A percentile compares a stretch with the other conserved stretches of the same genome.
phyloP scores from a whole-genome alignment of 1,284 basidiomycete species.

The Stereum hirsutum region DNA sequence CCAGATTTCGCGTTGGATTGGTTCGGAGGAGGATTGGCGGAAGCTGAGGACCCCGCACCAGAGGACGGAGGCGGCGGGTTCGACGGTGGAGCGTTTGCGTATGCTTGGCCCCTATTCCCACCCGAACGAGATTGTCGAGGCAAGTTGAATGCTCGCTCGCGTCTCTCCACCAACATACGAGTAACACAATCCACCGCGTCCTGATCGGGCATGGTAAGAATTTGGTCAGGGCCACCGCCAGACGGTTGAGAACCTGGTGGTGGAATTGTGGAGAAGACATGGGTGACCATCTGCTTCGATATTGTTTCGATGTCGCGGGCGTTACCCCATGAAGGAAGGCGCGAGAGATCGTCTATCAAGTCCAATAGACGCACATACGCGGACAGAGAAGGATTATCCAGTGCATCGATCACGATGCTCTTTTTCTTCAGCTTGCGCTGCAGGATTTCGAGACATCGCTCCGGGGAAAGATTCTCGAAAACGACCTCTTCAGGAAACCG shows the following conservation, averaged over 20 bases:
- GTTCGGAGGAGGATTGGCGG: neutral
- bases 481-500: conserved; percentile 53
- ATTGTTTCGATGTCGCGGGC: conserved; percentile 39
- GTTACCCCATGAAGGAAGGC: conserved; percentile 37
- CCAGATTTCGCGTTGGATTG: neutral
- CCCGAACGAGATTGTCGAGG: too few relatives aligned
- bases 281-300: conserved; percentile 33
- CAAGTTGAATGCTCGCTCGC: conserved; percentile 14
- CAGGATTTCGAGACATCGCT: conserved; percentile 41
- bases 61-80: conserved; percentile 2
- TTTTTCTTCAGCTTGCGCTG: conserved; percentile 34
- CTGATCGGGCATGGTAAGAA: conserved; percentile 10
- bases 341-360: conserved; percentile 30
- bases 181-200: conserved; percentile 23
- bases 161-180: conserved; percentile 15
- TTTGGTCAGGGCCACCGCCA: conserved; percentile 5
- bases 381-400: conserved; percentile 24
- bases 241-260: conserved; percentile 8
- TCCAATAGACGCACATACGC: conserved; percentile 25
- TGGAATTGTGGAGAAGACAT: conserved; percentile 16
- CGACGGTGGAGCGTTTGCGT: too few relatives aligned
- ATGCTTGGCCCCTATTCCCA: too few relatives aligned
- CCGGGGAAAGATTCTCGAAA: conserved; percentile 42
- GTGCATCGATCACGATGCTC: conserved; percentile 25
- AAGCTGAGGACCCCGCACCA: neutral